Conservation (phyloP, 208 protist species). For the Jaenimonas drosophilae region DNA sequence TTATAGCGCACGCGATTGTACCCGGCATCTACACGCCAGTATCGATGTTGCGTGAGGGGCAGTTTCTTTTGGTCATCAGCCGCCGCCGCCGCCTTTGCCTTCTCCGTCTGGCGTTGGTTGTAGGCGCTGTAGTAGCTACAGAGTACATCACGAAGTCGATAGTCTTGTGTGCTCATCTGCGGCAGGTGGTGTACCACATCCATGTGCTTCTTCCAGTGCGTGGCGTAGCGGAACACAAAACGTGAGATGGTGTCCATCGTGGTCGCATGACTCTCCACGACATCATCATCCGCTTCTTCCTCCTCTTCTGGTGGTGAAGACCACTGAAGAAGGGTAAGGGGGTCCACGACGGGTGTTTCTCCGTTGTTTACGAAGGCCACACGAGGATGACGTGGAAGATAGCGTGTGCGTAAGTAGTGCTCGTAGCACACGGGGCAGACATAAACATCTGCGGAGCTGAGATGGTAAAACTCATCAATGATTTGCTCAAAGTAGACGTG, state of each 20-base stretch:
- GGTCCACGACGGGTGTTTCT: constrained; percentile 42
- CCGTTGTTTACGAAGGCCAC: constrained; percentile 23
- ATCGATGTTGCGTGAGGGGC: constrained; percentile 48
- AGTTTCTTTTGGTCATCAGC: constrained; percentile 6
- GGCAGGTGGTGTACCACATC: constrained; percentile 28
- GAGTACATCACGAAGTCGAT: constrained; percentile 59
- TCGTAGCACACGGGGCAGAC: constrained; percentile 75
- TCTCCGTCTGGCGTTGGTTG: constrained; percentile 48
- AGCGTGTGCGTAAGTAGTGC: constrained; percentile 60
- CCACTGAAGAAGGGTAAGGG: constrained; percentile 61
- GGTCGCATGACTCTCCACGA: not conserved
- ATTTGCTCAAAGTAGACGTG: constrained; percentile 84
- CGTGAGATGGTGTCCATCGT: constrained; percentile 39
- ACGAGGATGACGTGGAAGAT: constrained; percentile 18
- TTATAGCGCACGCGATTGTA: constrained; percentile 86
- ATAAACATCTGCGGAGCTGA: constrained; percentile 69
- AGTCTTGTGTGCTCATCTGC: constrained; percentile 31
- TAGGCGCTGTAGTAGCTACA: constrained; percentile 68
- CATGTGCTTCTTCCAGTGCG: constrained; percentile 53
- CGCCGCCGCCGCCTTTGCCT: constrained; percentile 11
- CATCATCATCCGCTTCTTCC: constrained; percentile 2
- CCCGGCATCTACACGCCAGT: constrained; percentile 67
- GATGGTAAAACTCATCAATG: constrained; percentile 74
- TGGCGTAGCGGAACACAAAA: constrained; percentile 56
- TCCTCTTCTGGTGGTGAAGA: constrained; percentile 4